Evolutionary conservation across 345 rosid genomes (phyloP).

Genomic region (Arabidopsis thaliana): DNA sequence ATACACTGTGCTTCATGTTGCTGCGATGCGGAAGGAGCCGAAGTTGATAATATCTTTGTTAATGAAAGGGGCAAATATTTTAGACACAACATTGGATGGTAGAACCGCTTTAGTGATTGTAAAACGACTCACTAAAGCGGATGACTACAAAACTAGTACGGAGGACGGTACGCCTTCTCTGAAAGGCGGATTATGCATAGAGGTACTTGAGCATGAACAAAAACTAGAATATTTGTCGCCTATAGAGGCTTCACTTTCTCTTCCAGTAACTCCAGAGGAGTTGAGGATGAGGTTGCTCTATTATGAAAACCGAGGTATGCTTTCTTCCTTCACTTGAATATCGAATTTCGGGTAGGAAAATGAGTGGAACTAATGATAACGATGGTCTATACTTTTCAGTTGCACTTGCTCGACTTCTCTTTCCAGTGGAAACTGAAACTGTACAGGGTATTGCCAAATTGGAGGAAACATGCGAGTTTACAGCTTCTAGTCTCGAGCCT

Average conservation of each 20-base stretch:
- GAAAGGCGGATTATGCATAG: slow-evolving; percentile 71
- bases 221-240: slow-evolving; percentile 58
- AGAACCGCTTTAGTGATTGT: slow-evolving; percentile 77
- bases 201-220: slow-evolving; percentile 77
- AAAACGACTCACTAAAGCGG: slow-evolving; percentile 64
- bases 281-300: slow-evolving; percentile 67
- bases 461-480: slow-evolving; percentile 70
- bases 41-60: slow-evolving; percentile 71
- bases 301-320: slow-evolving; percentile 83
- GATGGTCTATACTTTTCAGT: slow-evolving; percentile 50
- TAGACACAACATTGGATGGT: slow-evolving; percentile 70
- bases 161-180: slow-evolving; percentile 71
- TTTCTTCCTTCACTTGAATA: slow-evolving; percentile 1
- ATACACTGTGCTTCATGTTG: slow-evolving; percentile 75
- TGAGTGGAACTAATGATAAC: neutral
- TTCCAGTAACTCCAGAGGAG: slow-evolving; percentile 79
- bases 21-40: slow-evolving; percentile 85
- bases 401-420: slow-evolving; percentile 77
- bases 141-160: slow-evolving; percentile 52
- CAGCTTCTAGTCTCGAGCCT: slow-evolving; percentile 50
- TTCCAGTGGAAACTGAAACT: slow-evolving; percentile 83
- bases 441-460: slow-evolving; percentile 67
- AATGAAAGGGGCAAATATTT: slow-evolving; percentile 76
- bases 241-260: slow-evolving; percentile 66
- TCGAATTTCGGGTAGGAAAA: neutral